Evolutionary conservation across 2,329 filamentous ascomycete species (phyloP), one percentile per base, ranked within the genome.

Genomic region (Talaromyces piceae): DNA sequence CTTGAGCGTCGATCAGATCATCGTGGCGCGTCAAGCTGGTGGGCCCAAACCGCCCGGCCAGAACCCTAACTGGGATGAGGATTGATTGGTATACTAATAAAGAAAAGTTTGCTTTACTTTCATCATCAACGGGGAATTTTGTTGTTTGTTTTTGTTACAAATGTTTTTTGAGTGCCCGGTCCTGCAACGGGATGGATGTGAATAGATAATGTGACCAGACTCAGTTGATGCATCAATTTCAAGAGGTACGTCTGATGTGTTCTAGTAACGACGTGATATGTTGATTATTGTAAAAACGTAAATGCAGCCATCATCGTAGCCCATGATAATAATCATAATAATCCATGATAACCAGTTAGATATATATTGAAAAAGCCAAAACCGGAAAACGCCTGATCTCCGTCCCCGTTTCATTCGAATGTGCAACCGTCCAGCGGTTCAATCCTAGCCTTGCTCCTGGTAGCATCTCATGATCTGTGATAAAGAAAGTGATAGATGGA

Each of bases 1-100:
- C 26, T 77, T 98, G 58, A 95, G 90, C 45, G 93, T 98, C 33
- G 93, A 98, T 72, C 94, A 98, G 75, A 98, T 98, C 66, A 98
- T 98, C 67, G 93, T 98, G 52, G 91, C 94, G 57, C 84, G 91
- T 74, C 93, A 97, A 75, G 93, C 94, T 45, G 93, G 93, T 66
- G 93, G 93, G 31, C 93, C 94, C 20, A 98, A 98, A 80, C 91
- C 91, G 51, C 93, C 93, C 26, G 91, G 87, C 44, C 93, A 90
- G 60, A 96, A 96, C 73, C 86, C 91, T 43, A 82, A 82, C 65
- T 84, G 83, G 83, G 83, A 86, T 67, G 80, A 85, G 63, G 83
- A 86, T 64, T 77, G 71, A 65, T 60, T 22, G 18, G 39, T 5
- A 11, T 22, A 16, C 41, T 22, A 5, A 39, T 41, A 52, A 18